Conservation (phyloP, 495 filamentous ascomycete species). For the Lichina pygmaea region DNA sequence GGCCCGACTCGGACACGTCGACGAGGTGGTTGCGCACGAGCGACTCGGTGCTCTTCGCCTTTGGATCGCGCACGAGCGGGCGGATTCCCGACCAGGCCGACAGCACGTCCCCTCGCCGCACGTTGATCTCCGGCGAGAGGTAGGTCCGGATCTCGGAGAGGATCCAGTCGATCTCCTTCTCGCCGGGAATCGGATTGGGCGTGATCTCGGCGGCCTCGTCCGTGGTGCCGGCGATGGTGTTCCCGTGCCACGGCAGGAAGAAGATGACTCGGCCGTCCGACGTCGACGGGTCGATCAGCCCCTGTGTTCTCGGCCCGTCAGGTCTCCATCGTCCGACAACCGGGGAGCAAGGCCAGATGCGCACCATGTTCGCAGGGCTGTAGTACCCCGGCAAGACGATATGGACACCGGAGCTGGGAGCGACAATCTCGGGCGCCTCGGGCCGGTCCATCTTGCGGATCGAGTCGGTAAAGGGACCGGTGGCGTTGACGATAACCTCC, state of each 20-base stretch:
- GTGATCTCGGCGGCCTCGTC: conserved; percentile 64
- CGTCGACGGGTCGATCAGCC: conserved; percentile 78
- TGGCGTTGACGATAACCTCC: conserved; percentile 82
- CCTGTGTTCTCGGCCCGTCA: conserved; percentile 9
- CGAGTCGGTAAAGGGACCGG: conserved; percentile 82
- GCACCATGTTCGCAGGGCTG: conserved; percentile 62
- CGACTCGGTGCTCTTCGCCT: conserved; percentile 78
- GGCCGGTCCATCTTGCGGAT: conserved; percentile 78
- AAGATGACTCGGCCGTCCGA: conserved; percentile 96
- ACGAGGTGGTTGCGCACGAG: conserved; percentile 90
- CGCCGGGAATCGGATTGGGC: conserved; percentile 63
- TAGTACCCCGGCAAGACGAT: conserved; percentile 90
- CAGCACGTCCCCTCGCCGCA: conserved; percentile 80
- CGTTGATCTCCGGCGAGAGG: conserved; percentile 75
- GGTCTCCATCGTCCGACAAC: neutral
- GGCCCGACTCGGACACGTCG: conserved; percentile 58
- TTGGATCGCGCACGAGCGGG: conserved; percentile 81
- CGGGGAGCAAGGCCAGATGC: neutral
- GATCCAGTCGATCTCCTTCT: conserved; percentile 94
- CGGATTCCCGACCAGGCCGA: conserved; percentile 92
- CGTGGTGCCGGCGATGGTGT: conserved; percentile 94
- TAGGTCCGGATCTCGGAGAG: conserved; percentile 74
- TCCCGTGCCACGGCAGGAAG: conserved; percentile 98
- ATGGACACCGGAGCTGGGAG: conserved; percentile 82
- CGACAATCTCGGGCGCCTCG: conserved; percentile 57